Percentiles rank a stretch among this genome's conserved stretches.
These are phyloP conservation scores for Astrocystis sublimbata DNA, from an alignment of 495 filamentous ascomycete genomes.

Conservation along the genomic window DNA sequence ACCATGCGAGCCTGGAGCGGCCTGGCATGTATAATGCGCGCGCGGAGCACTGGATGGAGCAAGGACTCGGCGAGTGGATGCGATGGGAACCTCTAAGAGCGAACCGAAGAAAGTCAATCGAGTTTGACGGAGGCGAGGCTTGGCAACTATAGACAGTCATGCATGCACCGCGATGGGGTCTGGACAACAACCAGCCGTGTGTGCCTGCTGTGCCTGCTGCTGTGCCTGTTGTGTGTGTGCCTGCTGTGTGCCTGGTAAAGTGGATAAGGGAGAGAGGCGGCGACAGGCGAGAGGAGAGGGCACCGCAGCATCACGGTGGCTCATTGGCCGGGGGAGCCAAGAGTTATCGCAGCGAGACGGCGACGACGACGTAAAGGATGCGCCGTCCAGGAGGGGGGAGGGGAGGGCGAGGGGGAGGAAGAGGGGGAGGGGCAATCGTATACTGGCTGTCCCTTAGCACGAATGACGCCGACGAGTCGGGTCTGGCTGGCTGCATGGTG, in stretches of 20 bases:
- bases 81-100: background rate
- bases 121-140: constrained; percentile 8
- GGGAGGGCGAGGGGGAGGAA: no score
- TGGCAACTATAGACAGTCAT: constrained; percentile 18
- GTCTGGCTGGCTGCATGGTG: background rate
- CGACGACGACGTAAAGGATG: constrained; percentile 7
- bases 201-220: no score
- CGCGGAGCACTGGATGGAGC: no score
- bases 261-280: constrained; percentile 23
- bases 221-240: no score
- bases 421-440: background rate
- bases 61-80: no score
- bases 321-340: background rate
- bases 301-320: background rate
- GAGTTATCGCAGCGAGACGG: no score
- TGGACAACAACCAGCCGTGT: no score
- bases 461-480: background rate
- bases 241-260: constrained; percentile 41
- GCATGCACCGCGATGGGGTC: constrained; percentile 16
- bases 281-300: background rate
- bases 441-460: background rate
- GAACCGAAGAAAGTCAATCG: background rate
- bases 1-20: no score
- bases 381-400: background rate
- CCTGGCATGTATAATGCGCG: no score